Evolutionary conservation across 2,329 filamentous ascomycete species (phyloP), one percentile per base, ranked within the genome.

Genomic region (Ceratocystis destructans): DNA sequence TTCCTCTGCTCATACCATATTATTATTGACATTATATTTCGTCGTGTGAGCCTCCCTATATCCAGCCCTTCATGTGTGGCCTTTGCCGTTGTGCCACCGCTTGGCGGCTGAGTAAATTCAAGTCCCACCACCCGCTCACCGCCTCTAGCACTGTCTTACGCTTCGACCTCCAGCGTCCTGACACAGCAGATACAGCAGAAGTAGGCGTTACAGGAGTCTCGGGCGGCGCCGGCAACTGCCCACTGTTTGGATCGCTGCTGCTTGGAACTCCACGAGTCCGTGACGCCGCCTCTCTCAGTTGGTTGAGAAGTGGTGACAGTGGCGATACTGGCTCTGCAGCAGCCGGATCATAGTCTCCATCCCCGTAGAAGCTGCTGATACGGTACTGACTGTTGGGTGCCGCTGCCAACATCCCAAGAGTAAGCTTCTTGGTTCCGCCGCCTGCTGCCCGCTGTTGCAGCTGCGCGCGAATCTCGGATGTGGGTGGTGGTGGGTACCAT

Each of bases 61-160:
- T 68, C 67, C 64, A 68, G 57, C 65, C 62, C 62, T 67, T 66
- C 62, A 68, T 68, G 45, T 64, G 62, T 12, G 62, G 64, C 67
- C 65, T 67, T 37, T 53, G 62, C 45, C 48, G 50, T 33, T 59
- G 62, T 45, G 53, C 12, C 22, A 62, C 45, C n/a, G 64, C 48
- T 65, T 68, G 53, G 12, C 65, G 62, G 31, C 80, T 79, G 65
- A 82, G 69, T 65, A 82, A 71, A 3, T 76, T 78, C 65, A 82
- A 72, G 72, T 82, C 80, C 80, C 80, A 83, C 80, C 80, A 83
- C 4, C 80, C 80, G 53, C 82, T 79, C 33, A 82, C 74, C 22
- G 77, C 73, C 48, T 78, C 74, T 68, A 80, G 73, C 25, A 83
- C 72, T 0, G 80, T 82, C 74, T 74, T 79, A 6, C 79, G 75